phyloP scores from a whole-genome alignment of 2,329 filamentous ascomycete genomes.

The Fusarium begoniae region DNA sequence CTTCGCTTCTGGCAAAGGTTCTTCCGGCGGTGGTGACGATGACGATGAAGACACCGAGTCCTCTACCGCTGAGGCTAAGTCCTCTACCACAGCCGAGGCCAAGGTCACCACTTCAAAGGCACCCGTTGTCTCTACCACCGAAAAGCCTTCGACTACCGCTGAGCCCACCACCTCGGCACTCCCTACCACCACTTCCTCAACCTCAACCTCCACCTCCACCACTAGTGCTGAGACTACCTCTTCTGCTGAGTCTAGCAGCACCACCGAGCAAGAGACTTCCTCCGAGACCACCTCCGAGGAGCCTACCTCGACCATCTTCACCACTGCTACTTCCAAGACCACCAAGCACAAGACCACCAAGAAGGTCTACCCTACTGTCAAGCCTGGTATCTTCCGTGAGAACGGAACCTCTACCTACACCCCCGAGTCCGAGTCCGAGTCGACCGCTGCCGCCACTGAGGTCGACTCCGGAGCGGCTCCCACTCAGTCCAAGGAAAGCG shows the following conservation, averaged over 20 bases:
- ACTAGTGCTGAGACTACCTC: constrained; percentile 17
- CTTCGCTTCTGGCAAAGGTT: constrained; percentile 55
- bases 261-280: constrained; percentile 8
- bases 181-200: constrained; percentile 20
- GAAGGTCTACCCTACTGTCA: constrained; percentile 29
- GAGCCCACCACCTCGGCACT: constrained; percentile 30
- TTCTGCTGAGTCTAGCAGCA: constrained; percentile 19
- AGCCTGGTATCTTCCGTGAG: constrained; percentile 64
- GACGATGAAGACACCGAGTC: constrained; percentile 23
- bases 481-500: constrained; percentile 53
- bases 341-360: constrained; percentile 32
- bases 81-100: constrained; percentile 27
- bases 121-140: constrained; percentile 32
- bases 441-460: constrained; percentile 38
- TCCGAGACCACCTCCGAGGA: constrained; percentile 25
- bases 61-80: constrained; percentile 33
- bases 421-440: neutral
- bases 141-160: constrained; percentile 23
- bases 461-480: constrained; percentile 44
- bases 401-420: constrained; percentile 50
- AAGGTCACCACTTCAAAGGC: constrained; percentile 28
- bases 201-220: constrained; percentile 29
- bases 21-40: constrained; percentile 31
- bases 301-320: constrained; percentile 41
- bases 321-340: constrained; percentile 25